Conservation (phyloP, 2,329 filamentous ascomycete species). For the Colletotrichum australisinense region DNA sequence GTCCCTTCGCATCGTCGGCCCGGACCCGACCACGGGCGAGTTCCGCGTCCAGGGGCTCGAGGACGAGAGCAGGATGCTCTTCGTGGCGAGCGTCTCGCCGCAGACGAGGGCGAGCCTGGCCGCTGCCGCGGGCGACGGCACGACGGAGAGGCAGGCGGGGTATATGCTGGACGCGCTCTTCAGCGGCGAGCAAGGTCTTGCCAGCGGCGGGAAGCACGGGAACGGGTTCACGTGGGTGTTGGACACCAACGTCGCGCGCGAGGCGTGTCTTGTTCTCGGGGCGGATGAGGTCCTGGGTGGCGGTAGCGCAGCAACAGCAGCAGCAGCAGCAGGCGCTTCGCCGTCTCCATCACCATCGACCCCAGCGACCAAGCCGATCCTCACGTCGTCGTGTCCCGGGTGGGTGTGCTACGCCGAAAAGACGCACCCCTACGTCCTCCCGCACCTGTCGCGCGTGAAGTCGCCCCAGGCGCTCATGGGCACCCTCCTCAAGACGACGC, state of each 20-base stretch:
- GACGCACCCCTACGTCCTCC: conserved; percentile 92
- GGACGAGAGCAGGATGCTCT: conserved; percentile 76
- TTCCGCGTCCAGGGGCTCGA: conserved; percentile 63
- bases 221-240: conserved; percentile 90
- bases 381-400: conserved; percentile 92
- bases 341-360: not conserved
- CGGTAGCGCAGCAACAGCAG: conserved; percentile 24
- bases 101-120: conserved; percentile 91
- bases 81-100: conserved; percentile 92
- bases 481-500: conserved; percentile 86
- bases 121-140: conserved; percentile 79
- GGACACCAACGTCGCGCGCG: conserved; percentile 86
- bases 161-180: conserved; percentile 87
- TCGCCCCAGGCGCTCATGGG: conserved; percentile 94
- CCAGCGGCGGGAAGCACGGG: conserved; percentile 74
- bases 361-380: conserved; percentile 64
- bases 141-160: conserved; percentile 79
- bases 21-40: conserved; percentile 43
- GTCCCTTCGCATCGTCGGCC: conserved; percentile 53
- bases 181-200: conserved; percentile 75
- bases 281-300: conserved; percentile 73
- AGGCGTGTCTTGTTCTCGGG: conserved; percentile 84
- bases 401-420: conserved; percentile 99
- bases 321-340: conserved; percentile 28
- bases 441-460: conserved; percentile 90